Evolutionary conservation across 1,139 yeast species (phyloP), one percentile per base, ranked within the genome.

Genomic region (Meyerozyma sp.): DNA sequence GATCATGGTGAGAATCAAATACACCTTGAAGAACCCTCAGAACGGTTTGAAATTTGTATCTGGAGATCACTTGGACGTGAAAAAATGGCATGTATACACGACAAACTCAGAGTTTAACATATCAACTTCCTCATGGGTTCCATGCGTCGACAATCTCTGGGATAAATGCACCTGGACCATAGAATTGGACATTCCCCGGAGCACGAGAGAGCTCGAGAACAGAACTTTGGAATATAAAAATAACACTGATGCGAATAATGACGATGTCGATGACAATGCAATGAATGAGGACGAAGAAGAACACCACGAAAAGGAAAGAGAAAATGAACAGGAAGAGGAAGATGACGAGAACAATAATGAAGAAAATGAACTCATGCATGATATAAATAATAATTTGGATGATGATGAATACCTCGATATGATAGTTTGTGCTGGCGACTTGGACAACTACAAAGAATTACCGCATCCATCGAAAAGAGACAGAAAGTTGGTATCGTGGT

Each of bases 91-190:
- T 57, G 95, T 88, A 1, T 90, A 85, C 61, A 91, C 98, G 0
- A 73, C 80, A 1, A 91, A 93, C 57, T 74, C 88, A 3, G 91
- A 89, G 25, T 67, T 81, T 40, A 90, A 90, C 18, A 75, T 86
- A 8, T 81, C 95, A 11, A 87, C 98, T 0, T 87, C 96, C 1
- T 84, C 90, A 18, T 94, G 99, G 98, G 86, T 93, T 40, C 99
- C 99, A 0, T 94, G 98, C 58, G 75, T 93, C 5, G 98, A 94
- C 53, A 88, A 86, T 40, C 62, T 90, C 32, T 85, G 93, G 80
- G 97, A 90, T 54, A 79, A 90, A 47, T 84, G 87, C 40, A 86
- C 97, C 0, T 94, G 98, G 98, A 90, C 91, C 47, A 62, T 94
- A 13, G 95, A 89, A 55, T 71, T 94, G 13, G 80, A 83, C 48